Base-by-base conservation (phyloP, 768 basidiomycete species). In the Termitomyces sp. region DNA sequence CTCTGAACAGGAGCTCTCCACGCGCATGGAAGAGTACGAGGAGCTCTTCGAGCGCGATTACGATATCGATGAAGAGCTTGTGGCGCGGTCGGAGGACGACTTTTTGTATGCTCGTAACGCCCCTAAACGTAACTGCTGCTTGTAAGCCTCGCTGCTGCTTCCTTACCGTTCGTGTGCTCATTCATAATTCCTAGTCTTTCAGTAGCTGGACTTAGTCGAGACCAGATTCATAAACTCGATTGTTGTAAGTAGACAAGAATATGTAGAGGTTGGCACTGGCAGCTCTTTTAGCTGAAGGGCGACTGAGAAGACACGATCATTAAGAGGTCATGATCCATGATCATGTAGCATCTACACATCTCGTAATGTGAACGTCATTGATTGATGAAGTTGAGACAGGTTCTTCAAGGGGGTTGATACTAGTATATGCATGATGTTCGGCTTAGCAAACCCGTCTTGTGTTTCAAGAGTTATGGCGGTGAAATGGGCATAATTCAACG, bases 11-110 rank as follows among this genome's bases (percentile, higher is more conserved):
- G 20, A 16, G 7, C 36, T 52, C 11, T 38, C 18, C 13, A 32
- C 28, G 28, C 57, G 64, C n/a, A 35, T 24, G 32, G 44, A 58
- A n/a, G 57, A 62, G 13, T 5, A 15, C 11, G 52, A 65, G 38
- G 57, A 61, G 40, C 48, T 61, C 4, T 48, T 39, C 5, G 39
- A 55, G 15, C 39, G 38, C 7, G 12, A 40, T 28, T 28, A 55
- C 32, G 39, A n/a, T n/a, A n/a, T n/a, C n/a, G n/a, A 55, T 4
- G 53, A 55, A 12, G 28, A 55, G 53, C 53, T 40, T 39, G 11
- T 28, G 6, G 36, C 24, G n/a, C 39, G 53, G 39, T 40, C 39
- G 2, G 53, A 38, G 15, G 36, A 40, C 28, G 38, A 55, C 45
- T 20, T 36, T 22, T 9, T 52, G 40, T 51, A 51, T 49, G 15